Percentiles rank a stretch among this genome's conserved stretches.
Evolutionary conservation across 2,329 filamentous ascomycete species (phyloP).

Genomic region (Pestalotiopsis sp.): DNA sequence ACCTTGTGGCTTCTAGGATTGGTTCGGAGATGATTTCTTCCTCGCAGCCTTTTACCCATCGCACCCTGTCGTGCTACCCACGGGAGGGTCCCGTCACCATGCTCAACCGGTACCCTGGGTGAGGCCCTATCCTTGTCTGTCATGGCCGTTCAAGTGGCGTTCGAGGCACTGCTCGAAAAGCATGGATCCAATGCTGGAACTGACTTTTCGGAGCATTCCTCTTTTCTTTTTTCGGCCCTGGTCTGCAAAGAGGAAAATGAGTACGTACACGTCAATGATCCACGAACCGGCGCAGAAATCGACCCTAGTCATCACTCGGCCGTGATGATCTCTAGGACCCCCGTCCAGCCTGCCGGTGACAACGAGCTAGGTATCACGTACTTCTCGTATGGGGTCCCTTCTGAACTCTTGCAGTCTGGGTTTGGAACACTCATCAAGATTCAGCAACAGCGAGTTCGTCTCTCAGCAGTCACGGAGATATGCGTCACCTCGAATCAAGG

Average conservation of each 20-base stretch:
- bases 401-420: too few relatives aligned
- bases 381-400: too few relatives aligned
- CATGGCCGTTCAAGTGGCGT: conserved; percentile 14
- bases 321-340: neutral
- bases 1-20: conserved; percentile 14
- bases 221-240: conserved; percentile 3
- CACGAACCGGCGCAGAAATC: neutral
- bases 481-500: neutral
- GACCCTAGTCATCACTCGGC: neutral
- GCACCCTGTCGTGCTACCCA: conserved; percentile 2
- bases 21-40: conserved; percentile 21
- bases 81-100: conserved; percentile 11
- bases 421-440: neutral
- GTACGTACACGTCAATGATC: neutral
- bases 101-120: conserved; percentile 15
- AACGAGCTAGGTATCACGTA: neutral
- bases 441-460: neutral
- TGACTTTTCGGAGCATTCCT: conserved; percentile 7
- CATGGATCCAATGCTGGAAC: neutral
- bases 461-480: neutral
- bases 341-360: neutral
- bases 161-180: neutral
- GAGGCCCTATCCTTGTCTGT: conserved; percentile 2
- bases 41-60: neutral
- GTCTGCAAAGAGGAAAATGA: neutral